Evolutionary conservation across 2,329 filamentous ascomycete species (phyloP), one percentile per base, ranked within the genome.

Genomic region (Talaromyces sp.): DNA sequence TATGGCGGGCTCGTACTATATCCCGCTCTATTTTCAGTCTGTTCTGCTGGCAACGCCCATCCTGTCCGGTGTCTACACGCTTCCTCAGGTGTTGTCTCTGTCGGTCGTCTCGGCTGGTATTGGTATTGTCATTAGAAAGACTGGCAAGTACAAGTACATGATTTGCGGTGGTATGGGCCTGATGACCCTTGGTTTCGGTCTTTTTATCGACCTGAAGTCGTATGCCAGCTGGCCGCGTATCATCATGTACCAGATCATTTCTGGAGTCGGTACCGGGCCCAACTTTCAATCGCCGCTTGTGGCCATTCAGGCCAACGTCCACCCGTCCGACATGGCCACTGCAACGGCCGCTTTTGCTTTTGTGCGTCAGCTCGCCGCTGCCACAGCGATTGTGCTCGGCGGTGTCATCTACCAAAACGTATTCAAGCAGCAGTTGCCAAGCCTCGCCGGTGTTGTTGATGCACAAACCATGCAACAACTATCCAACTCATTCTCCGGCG

Each of bases 21-120:
- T 95, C 4, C 91, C 91, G 0, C 81, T 96, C 2, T 96, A 95
- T 78, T 93, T 92, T 75, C 91, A 95, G 75, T 83, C 87, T 56
- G 86, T 90, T 56, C 80, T 90, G 50, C 83, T 88, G 55, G 85
- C 85, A 2, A 81, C 82, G 0, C 88, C 90, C 0, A 83, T 92
- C 38, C 77, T 88, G 31, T 89, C 86, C 1, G 91, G 91, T 55
- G 85, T 92, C 54, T 91, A 91, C 68, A 73, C 91, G 17, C 80
- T 94, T 14, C 88, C 90, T 0, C 85, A 84, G 63, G 88, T 88
- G 9, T 70, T 93, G 35, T 81, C 86, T 1, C 77, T 91, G 3
- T 90, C 88, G 0, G 64, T 90, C 63, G 71, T 82, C 32, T 90
- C 88, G 0, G 82, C 83, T 7, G 67, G 69, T 3, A 83, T 82